Evolutionary conservation across 169 alveolate genomes (phyloP), one percentile per base, ranked within the genome.

Genomic region (Plasmodium knowlesi): DNA sequence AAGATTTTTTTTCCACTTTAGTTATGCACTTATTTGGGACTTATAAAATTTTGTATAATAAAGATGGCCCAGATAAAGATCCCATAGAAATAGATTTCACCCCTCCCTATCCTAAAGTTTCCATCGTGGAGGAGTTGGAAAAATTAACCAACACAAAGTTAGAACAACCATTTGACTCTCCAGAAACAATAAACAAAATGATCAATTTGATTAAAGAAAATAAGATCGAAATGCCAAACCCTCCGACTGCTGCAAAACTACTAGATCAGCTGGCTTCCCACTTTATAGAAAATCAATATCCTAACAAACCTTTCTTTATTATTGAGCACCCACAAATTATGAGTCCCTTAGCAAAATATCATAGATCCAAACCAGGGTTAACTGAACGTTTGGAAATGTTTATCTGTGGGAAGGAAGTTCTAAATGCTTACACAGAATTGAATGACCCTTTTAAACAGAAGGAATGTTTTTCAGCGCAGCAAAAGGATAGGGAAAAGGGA

Each of bases 311-410:
- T 1, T 97, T 99, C 8, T 98, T 98, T 97, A 97, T 99, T 84
- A 98, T 98, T 61, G 99, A 99, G 92, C 99, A 98, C 88, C 99
- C 99, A 39, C 99, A 98, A 98, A 97, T 99, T 88, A 99, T 99
- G 99, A 97, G 99, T 82, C 99, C 99, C 9, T 98, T 99, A 79
- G 99, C 99, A 57, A 99, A 99, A 97, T 99, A 98, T 98, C 99
- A 98, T 93, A 96, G 99, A 95, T 79, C 96, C 16, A 97, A 97
- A 92, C 97, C 98, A 16, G 98, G 98, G 37, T 94, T 98, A 81
- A 98, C 99, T 53, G 99, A 99, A 97, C 97, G 99, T 81, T 99
- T 99, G 92, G 99, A 99, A 97, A 97, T 98, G 82, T 99, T 99
- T 97, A 95, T 98, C 46, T 97, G 98, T 94, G 99, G 99, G 34